Evolutionary conservation across 371 early-diverging fungal genomes (phyloP).

Genomic region (Haplosporangium sp.): DNA sequence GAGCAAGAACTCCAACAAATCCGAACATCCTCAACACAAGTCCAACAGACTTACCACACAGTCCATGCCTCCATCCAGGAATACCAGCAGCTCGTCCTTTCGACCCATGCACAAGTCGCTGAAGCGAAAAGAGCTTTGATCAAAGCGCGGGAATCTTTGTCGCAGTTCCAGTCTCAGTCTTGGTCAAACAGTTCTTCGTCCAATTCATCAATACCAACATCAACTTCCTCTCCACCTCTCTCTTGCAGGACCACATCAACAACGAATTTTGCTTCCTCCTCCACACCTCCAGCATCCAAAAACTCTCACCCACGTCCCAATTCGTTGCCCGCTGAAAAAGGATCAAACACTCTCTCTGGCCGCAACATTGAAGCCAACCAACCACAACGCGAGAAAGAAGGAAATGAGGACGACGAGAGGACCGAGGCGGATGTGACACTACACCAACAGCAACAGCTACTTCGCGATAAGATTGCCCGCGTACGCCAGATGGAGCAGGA

Average conservation of each 20-base stretch:
- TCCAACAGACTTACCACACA: constrained; percentile 6
- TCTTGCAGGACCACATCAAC: background rate
- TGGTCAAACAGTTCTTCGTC: background rate
- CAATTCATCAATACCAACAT: background rate
- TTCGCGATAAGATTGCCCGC: background rate
- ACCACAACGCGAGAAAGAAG: background rate
- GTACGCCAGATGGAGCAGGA: constrained; percentile 12
- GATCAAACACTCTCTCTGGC: no score
- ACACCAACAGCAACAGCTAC: background rate
- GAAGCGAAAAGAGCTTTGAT: constrained; percentile 21
- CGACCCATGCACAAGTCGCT: constrained; percentile 41
- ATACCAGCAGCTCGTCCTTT: constrained; percentile 39
- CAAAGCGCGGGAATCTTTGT: constrained; percentile 4
- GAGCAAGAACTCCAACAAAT: constrained; percentile 9
- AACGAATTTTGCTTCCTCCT: background rate
- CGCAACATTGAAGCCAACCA: background rate
- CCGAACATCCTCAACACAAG: background rate
- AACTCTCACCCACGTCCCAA: background rate
- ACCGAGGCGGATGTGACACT: background rate
- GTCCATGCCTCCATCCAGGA: constrained; percentile 29
- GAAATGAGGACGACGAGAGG: constrained; percentile 3
- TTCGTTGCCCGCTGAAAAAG: background rate
- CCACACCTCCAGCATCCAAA: constrained; percentile 1
- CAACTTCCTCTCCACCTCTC: constrained; percentile 3
- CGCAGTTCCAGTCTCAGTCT: background rate